Evolutionary conservation across 2,329 filamentous ascomycete genomes (phyloP), one percentile per base, ranked within the genome.

Genomic region (Trichoderma sp.): DNA sequence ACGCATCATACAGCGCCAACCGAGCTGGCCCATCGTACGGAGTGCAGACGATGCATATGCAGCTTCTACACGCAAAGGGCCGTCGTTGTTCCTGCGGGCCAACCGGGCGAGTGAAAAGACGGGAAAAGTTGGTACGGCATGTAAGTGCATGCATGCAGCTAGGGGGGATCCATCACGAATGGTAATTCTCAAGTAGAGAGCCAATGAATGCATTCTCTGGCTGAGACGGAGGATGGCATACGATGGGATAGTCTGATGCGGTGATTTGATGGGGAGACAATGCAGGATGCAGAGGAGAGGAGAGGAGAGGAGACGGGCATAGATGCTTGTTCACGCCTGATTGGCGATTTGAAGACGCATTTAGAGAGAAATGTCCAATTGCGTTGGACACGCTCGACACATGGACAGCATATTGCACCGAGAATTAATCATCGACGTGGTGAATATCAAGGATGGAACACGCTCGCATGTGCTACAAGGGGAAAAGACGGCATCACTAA

Each of bases 81-180:
- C 56, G 39, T 54, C 27, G 22, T 45, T 45, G 48, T 61, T 58
- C 39, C 54, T 61, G 57, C 45, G 56, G 48, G 22, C 56, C 15
- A 27, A 32, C 22, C 64, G 35, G 27, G 19, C 64, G 64, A 67
- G 64, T 67, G n/a, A 15, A 27, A 61, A 9, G 37, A 3, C 37
- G 6, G 34, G 61, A 25, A 65, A 56, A 54, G 52, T 4, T 22
- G 34, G 34, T 48, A 42, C 22, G 59, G 59, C 52, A 32, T 32
- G 29, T 61, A 58, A 68, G 66, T 68, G 66, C 66, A 64, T 68
- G 66, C 66, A 68, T 64, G 66, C 59, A 68, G 48, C n/a, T 54
- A 10, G 22, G 35, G 12, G 22, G 32, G 45, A 42, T 42, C 22
- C 60, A 50, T 45, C 48, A 29, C 15, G 15, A 32, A 22, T 54